Conservation (phyloP, 1,284 basidiomycete species). For the Ganoderma resinaceum region DNA sequence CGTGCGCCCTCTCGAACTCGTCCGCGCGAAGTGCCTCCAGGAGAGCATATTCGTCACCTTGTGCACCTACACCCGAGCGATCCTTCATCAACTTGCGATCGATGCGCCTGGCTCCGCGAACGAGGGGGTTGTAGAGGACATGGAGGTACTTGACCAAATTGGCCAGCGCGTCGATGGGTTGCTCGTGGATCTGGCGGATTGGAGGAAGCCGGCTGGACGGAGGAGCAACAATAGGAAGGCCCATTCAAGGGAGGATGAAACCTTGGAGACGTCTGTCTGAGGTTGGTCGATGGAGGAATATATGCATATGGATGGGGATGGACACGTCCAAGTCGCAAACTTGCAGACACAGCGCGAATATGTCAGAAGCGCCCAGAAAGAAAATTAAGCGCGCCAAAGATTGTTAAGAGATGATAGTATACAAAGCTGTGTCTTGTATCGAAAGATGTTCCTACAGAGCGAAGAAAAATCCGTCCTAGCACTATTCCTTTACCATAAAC, state of each 20-base stretch:
- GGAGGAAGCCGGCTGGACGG: constrained; percentile 41
- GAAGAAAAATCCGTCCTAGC: background rate
- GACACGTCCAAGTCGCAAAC: background rate
- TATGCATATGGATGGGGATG: background rate
- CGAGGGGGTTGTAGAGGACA: constrained; percentile 53
- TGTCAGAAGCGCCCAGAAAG: background rate
- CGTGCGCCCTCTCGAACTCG: constrained; percentile 70
- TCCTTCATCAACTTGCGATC: constrained; percentile 12
- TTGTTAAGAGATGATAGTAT: background rate
- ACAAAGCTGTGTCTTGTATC: background rate
- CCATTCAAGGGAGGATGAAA: constrained; percentile 17
- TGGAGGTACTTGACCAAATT: constrained; percentile 49
- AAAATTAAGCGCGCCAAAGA: background rate
- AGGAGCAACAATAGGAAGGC: constrained; percentile 18
- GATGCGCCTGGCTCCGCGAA: constrained; percentile 48
- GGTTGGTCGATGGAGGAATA: background rate
- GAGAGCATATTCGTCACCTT: constrained; percentile 18
- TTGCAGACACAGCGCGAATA: background rate
- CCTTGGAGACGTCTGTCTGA: background rate
- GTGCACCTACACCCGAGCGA: background rate
- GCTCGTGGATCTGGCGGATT: constrained; percentile 34
- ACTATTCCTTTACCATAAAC: constrained; percentile 40
- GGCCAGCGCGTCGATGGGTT: constrained; percentile 37
- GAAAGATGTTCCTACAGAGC: background rate
- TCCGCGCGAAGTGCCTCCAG: constrained; percentile 49